Base-by-base conservation (phyloP, 805 yeast species). In the Ogataea corticis region DNA sequence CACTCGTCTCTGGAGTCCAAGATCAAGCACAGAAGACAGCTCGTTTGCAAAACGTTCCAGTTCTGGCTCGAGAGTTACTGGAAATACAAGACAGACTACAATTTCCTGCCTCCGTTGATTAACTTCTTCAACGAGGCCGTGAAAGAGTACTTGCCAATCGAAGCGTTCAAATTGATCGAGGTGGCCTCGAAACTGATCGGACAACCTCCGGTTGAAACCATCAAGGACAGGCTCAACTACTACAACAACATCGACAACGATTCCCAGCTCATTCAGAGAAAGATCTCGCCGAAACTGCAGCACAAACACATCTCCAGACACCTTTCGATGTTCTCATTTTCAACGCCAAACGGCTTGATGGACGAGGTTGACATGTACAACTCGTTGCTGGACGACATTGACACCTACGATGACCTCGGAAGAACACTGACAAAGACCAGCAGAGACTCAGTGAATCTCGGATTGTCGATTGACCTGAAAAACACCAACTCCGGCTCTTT, bases 51-150 rank as follows among this genome's bases (percentile, higher is more conserved):
- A 52, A 73, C 85, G 62, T 79, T 90, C 59, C 86, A 82, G 61
- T 70, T 79, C 29, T 92, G 99, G 99, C 68, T 92, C 63, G 96
- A 89, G 63, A 83, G 94, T 41, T 90, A 85, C 61, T 92, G 97
- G 97, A 79, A 82, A 51, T 79, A 77, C 38, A 72, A 75, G 34
- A 44, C 65, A 5, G 96, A 90, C 62, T 77, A 76, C 49, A 66
- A 64, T 19, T 69, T 83, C 32, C 67, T 90, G 37, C 80, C 94
- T 11, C 83, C 88, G 0, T 67, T 89, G 57, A 75, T 86, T 36
- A 86, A 86, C 57, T 85, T 89, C 59, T 83, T 87, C 58, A 87
- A 86, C 61, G 96, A 87, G 63, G 89, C 83, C 12, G 72, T 82
- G n/a, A 71, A 79, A n/a, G 58, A 63, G 11, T 71, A 63, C 46